These are phyloP conservation scores for Alternaria longipes DNA, from an alignment of 2,329 filamentous ascomycete species.

Conservation along the genomic window DNA sequence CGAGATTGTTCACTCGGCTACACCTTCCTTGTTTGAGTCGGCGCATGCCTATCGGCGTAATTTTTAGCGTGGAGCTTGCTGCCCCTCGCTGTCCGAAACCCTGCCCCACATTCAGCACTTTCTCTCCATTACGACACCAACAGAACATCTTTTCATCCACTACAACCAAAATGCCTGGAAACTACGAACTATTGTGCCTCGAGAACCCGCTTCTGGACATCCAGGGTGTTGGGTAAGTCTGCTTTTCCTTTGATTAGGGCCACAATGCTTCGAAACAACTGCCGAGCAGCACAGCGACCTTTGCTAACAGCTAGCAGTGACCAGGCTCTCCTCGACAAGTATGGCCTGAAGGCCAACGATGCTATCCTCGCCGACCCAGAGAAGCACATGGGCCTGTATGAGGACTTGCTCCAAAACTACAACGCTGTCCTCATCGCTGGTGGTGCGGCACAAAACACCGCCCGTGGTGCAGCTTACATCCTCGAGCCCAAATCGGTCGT, in stretches of 20 bases:
- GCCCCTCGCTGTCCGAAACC: slow-evolving; percentile 28
- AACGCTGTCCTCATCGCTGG: slow-evolving; percentile 95
- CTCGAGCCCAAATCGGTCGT: slow-evolving; percentile 88
- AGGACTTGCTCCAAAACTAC: slow-evolving; percentile 91
- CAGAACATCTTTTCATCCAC: slow-evolving; percentile 13
- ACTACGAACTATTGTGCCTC: slow-evolving; percentile 89
- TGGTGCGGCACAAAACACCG: slow-evolving; percentile 96
- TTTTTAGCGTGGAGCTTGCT: slow-evolving; percentile 27
- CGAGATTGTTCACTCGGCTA: slow-evolving; percentile 10
- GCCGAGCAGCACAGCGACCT: slow-evolving; percentile 22
- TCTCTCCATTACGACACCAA: slow-evolving; percentile 28
- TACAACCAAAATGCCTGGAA: slow-evolving; percentile 73
- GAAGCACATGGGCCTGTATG: slow-evolving; percentile 88
- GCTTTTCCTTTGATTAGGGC: neutral
- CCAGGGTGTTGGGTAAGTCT: slow-evolving; percentile 74
- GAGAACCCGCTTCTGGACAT: slow-evolving; percentile 99
- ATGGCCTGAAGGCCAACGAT: slow-evolving; percentile 93
- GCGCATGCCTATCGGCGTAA: slow-evolving; percentile 4
- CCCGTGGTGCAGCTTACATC: slow-evolving; percentile 93
- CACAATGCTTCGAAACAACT: neutral
- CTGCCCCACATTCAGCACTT: slow-evolving; percentile 29
- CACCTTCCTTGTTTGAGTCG: slow-evolving; percentile 8
- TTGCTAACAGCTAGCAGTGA: slow-evolving; percentile 64
- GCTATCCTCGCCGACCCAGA: slow-evolving; percentile 89
- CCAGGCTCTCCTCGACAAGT: slow-evolving; percentile 87